A percentile compares a stretch with the other conserved stretches of the same genome.
Evolutionary conservation across 169 alveolate species (phyloP).

Genomic region (Babesia sp.): DNA sequence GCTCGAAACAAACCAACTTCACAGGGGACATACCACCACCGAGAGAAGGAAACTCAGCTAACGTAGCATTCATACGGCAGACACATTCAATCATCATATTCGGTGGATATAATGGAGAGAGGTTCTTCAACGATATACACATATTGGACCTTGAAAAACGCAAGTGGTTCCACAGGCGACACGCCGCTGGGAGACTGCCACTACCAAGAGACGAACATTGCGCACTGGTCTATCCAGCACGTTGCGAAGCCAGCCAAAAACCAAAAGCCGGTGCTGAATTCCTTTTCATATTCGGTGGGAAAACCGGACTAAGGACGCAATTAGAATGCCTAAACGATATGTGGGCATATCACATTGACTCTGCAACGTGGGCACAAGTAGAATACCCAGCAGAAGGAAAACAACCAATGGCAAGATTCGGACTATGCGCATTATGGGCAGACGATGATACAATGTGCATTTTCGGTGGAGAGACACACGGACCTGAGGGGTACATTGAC

Average conservation of each 20-base stretch:
- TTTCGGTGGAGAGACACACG: conserved; percentile 86
- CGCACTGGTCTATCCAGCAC: conserved; percentile 83
- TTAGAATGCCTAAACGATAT: conserved; percentile 79
- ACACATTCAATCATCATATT: conserved; percentile 78
- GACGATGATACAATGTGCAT: conserved; percentile 81
- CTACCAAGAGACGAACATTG: conserved; percentile 85
- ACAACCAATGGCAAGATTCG: conserved; percentile 85
- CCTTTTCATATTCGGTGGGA: conserved; percentile 82
- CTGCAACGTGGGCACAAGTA: conserved; percentile 83
- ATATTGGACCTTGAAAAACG: conserved; percentile 80
- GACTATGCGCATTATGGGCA: conserved; percentile 85
- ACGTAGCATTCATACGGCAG: conserved; percentile 73
- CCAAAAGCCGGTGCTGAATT: conserved; percentile 73
- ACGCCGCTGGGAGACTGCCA: conserved; percentile 77
- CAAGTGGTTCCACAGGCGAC: conserved; percentile 67
- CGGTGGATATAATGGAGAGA: conserved; percentile 82
- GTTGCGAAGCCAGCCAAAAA: conserved; percentile 75
- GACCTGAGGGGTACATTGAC: conserved; percentile 61
- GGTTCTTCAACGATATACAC: conserved; percentile 80
- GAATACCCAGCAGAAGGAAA: conserved; percentile 73
- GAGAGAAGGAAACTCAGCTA: conserved; percentile 84
- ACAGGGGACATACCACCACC: conserved; percentile 82
- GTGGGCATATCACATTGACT: conserved; percentile 83
- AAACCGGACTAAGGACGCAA: conserved; percentile 68
- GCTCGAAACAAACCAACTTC: conserved; percentile 76